Evolutionary conservation across 2,329 filamentous ascomycete species (phyloP).

Genomic region (Penicillium sp.): DNA sequence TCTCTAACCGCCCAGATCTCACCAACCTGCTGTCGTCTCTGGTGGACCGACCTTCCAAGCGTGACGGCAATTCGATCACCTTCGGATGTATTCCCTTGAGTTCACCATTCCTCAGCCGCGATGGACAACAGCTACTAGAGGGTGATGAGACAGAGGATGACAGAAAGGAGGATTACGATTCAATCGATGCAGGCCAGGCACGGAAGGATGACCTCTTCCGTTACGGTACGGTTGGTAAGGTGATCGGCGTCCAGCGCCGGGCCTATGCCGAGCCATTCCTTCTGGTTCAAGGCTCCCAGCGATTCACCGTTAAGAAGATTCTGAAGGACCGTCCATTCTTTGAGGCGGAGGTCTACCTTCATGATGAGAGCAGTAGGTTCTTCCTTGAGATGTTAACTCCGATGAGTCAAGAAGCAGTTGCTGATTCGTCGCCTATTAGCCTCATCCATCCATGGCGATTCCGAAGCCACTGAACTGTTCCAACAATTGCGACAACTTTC

Average conservation of each 20-base stretch:
- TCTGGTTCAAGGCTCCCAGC: slow-evolving; percentile 81
- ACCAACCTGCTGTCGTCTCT: slow-evolving; percentile 84
- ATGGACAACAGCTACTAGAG: slow-evolving; percentile 77
- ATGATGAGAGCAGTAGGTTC: slow-evolving; percentile 70
- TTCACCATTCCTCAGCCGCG: slow-evolving; percentile 73
- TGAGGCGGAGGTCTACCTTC: slow-evolving; percentile 76
- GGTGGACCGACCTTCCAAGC: slow-evolving; percentile 73
- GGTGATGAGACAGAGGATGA: slow-evolving; percentile 61
- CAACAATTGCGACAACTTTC: slow-evolving; percentile 81
- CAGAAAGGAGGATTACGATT: slow-evolving; percentile 52
- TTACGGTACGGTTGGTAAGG: slow-evolving; percentile 81
- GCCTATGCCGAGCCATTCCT: slow-evolving; percentile 78
- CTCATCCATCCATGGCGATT: slow-evolving; percentile 58
- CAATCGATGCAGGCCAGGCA: slow-evolving; percentile 64
- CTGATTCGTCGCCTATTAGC: slow-evolving; percentile 31
- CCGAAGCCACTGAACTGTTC: slow-evolving; percentile 73
- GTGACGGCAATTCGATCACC: slow-evolving; percentile 70
- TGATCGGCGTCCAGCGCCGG: slow-evolving; percentile 77
- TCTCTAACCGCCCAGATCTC: slow-evolving; percentile 84
- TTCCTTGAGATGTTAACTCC: not conserved
- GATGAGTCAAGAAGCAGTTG: not conserved
- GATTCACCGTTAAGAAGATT: slow-evolving; percentile 76
- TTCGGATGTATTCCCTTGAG: slow-evolving; percentile 87
- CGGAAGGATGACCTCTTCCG: slow-evolving; percentile 77
- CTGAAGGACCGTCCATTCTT: slow-evolving; percentile 83